A percentile compares a stretch with the other conserved stretches of the same genome.
These are phyloP conservation scores for Dipteronia sinensis DNA, from an alignment of 345 rosid species.

Conservation along the genomic window DNA sequence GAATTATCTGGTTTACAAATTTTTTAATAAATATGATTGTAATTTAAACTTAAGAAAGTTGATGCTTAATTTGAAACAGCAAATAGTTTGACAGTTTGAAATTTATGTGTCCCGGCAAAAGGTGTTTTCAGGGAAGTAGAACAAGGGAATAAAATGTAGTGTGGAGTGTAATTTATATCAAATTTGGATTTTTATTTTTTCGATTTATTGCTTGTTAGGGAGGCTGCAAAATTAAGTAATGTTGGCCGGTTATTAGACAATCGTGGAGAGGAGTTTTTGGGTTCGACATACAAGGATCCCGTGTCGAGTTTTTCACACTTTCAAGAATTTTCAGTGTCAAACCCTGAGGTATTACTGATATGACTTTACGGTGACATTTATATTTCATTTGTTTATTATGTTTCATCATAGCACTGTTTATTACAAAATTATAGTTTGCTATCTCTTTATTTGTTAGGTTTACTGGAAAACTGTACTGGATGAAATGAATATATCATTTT, in stretches of 20 bases:
- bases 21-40: neutral
- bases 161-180: neutral
- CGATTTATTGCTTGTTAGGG: constrained; percentile 38
- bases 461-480: constrained; percentile 81
- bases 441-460: constrained; percentile 45
- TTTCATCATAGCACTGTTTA: neutral
- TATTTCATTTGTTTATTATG: neutral
- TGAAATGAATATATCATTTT: constrained; percentile 60
- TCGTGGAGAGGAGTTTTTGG: constrained; percentile 72
- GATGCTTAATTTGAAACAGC: neutral
- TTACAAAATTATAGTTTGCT: constrained; percentile 7
- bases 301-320: constrained; percentile 76
- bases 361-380: neutral
- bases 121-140: neutral
- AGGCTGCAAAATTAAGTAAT: constrained; percentile 60
- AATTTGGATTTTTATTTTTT: neutral
- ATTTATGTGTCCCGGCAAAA: neutral
- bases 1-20: neutral
- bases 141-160: neutral
- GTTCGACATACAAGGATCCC: constrained; percentile 71
- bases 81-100: neutral
- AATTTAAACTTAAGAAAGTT: neutral
- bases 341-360: constrained; percentile 67
- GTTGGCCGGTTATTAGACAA: constrained; percentile 72
- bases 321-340: constrained; percentile 83